Conservation (phyloP, 73 alveolate genomes). For the Halteria grandinella region DNA sequence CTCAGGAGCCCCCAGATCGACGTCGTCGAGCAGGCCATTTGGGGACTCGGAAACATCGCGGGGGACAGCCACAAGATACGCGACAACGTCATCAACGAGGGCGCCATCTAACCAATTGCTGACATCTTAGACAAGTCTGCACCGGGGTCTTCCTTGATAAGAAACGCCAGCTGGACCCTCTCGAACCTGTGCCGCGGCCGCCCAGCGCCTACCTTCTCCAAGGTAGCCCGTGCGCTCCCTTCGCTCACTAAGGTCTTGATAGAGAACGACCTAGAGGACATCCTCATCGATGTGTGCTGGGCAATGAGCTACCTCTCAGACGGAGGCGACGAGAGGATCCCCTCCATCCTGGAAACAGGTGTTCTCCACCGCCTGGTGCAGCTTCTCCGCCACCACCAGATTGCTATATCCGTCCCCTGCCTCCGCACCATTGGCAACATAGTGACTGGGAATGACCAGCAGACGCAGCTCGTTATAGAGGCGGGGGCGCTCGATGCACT, state of each 20-base stretch:
- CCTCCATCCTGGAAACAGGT: constrained; percentile 83
- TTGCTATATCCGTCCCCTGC: constrained; percentile 77
- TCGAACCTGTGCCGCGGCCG: constrained; percentile 94
- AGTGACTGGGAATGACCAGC: constrained; percentile 91
- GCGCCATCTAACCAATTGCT: constrained; percentile 88
- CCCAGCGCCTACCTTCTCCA: constrained; percentile 87
- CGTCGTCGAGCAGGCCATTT: constrained; percentile 90
- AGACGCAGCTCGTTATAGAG: constrained; percentile 85
- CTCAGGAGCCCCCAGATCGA: constrained; percentile 84
- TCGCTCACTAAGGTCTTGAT: constrained; percentile 80
- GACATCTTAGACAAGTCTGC: constrained; percentile 73
- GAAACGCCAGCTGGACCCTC: constrained; percentile 95
- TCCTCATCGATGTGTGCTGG: constrained; percentile 96
- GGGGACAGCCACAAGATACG: constrained; percentile 91
- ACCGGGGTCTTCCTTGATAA: constrained; percentile 71
- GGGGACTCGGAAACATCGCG: constrained; percentile 98
- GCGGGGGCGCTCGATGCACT: constrained; percentile 83
- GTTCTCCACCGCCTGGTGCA: constrained; percentile 80
- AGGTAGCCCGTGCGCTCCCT: constrained; percentile 80
- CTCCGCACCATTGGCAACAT: constrained; percentile 96
- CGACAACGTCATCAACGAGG: constrained; percentile 80
- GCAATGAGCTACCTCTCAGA: constrained; percentile 95
- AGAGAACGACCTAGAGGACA: constrained; percentile 83
- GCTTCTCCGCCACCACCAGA: constrained; percentile 76
- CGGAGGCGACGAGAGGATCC: constrained; percentile 92